Base-by-base conservation (phyloP, 495 filamentous ascomycete genomes). In the Talaromyces liani region DNA sequence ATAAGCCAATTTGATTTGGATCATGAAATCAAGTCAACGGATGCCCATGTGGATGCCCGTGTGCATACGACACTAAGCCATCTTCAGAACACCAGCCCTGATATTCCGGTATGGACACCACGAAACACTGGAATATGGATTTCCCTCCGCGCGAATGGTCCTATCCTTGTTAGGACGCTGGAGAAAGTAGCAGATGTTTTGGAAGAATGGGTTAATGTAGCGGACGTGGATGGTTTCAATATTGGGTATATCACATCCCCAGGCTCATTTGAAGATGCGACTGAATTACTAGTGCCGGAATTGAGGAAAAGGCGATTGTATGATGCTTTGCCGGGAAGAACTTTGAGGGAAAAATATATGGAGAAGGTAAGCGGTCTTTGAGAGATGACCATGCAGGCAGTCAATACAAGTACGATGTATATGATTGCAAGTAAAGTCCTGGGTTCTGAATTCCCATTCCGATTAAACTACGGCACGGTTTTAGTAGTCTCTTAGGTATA, bases 221-320 rank as follows among this genome's bases (percentile, higher is more conserved):
- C 73, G 3, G 81, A 75, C 51, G 72, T 81, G 33, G 80, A 84
- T 70, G 82, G 78, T 0, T 83, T 83, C 65, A 85, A 84, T 68
- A 75, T 84, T 70, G 76, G 75, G 1, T 83, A 85, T 63, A 73
- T 77, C 6, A 75, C 77, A 29, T 39, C 78, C 60, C 83, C 83
- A 0, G 74, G 77, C 39, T 77, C 80, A 0, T 86, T 86, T 69
- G 72, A 78, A 57, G 83, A 85, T 65, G 72, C 83, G 10, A 73
- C 79, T 61, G 77, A 84, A 68, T 36, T 72, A 47, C 63, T 66
- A 62, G n/a, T 67, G 7, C 64, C 71, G 47, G 55, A 71, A 67
- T 12, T 75, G 27, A 70, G 67, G 54, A 65, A 49, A 20, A 60
- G 58, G 34, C 34, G 58, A 5, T 41, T 39, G 58, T 39, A 60